Base-by-base conservation (phyloP, 2,329 filamentous ascomycete species). In the Ophiostoma novo-ulmi region DNA sequence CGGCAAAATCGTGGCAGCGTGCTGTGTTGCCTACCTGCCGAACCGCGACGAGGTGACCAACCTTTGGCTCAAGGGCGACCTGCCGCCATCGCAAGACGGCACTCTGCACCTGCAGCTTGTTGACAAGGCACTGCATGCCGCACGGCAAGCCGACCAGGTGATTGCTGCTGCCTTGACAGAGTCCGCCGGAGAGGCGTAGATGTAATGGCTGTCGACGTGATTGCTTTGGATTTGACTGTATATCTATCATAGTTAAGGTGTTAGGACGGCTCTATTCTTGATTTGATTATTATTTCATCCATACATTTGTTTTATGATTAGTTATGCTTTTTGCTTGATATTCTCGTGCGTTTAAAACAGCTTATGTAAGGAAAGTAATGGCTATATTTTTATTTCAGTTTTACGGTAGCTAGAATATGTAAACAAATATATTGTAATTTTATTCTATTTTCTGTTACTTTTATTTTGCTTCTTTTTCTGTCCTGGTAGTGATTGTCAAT, bases 31-130 rank as follows among this genome's bases (percentile, higher is more conserved):
- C 13, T 98, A 97, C 79, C 85, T 98, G 74, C 91, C 93, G 69
- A 86, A 85, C 31, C 85, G 94, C 73, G 94, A 98, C 75, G 95
- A 99, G 79, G 88, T 98, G 69, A 97, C 94, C 10, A 94, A 97
- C 77, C 80, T 98, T 22, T 99, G 95, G 95, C 87, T 96, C 77
- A 97, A 94, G 81, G 94, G 95, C 6, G 81, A 83, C 71, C 73
- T 87, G 10, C 81, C 84, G 2, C 79, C 81, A 3, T 80, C 81
- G 31, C 38, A 35, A 72, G 80, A 82, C 67, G 77, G 79, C 64
- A 75, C 77, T 52, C 71, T 81, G 39, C 82, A 83, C 74, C 79
- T 80, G 67, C 77, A 78, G 55, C 75, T 83, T 74, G 77, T 83
- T 3, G 79, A 82, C 72, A 79, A 78, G 72, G 80, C 80, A 26